Conservation (phyloP, 2,329 filamentous ascomycete species). For the Fusarium fracticaudum region DNA sequence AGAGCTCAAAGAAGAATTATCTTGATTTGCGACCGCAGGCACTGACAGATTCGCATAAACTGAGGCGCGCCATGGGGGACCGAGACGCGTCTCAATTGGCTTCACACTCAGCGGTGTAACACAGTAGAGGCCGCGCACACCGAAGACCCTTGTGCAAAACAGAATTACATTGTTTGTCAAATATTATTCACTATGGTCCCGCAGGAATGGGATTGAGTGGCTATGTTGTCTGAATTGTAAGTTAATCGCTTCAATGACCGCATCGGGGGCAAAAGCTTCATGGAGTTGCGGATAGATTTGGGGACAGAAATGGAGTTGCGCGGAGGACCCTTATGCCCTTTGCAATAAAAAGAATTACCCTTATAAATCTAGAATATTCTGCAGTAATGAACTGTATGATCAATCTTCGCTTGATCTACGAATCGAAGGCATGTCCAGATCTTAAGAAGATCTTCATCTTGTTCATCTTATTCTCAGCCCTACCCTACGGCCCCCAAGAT, state of each 20-base stretch:
- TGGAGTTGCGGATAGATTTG: accelerated
- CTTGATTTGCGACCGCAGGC: background rate
- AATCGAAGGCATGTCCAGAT: too few species aligned
- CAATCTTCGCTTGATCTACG: background rate
- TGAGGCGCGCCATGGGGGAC: background rate
- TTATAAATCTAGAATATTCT: accelerated
- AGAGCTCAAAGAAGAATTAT: background rate
- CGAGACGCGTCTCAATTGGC: background rate
- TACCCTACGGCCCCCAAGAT: background rate
- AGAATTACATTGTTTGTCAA: too few species aligned
- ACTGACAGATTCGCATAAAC: background rate
- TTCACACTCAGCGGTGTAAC: background rate
- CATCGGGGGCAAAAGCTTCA: accelerated
- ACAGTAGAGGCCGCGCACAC: too few species aligned
- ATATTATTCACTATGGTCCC: too few species aligned
- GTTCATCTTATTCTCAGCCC: background rate
- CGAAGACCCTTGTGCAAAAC: background rate
- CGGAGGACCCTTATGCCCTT: accelerated
- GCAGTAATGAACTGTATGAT: accelerated
- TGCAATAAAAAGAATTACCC: accelerated
- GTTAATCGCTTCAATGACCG: accelerated
- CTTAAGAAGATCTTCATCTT: background rate
- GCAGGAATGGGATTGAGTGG: accelerated
- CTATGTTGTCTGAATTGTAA: accelerated
- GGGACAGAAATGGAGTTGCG: background rate